Evolutionary conservation across 2,329 filamentous ascomycete genomes (phyloP), one percentile per base, ranked within the genome.

Genomic region (Fusarium sp.): DNA sequence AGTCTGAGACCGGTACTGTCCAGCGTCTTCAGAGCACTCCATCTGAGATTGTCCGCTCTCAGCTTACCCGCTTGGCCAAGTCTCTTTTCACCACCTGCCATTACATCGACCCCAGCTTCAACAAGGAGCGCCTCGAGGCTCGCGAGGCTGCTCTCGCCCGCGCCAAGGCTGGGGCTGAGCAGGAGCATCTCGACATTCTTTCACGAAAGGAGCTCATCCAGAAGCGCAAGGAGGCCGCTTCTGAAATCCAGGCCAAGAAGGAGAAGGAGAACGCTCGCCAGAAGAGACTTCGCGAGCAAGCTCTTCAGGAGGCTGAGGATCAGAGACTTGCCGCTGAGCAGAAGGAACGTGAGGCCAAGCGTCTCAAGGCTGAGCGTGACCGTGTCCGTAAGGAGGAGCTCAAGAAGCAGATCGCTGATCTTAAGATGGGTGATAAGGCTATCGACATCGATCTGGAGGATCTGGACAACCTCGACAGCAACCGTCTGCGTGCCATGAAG

Each of bases 21-120:
- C 95, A 99, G 81, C 91, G 93, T 71, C 88, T 99, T 43, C 95
- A 99, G 82, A 97, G 92, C 83, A 99, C 95, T 2, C 95, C 95
- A 36, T 94, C 95, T 7, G 95, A 99, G 79, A 99, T 99, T 77
- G 93, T 97, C 59, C 92, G 95, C 69, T 93, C 94, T 48, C 94
- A 98, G 79, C 88, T 99, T 56, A 92, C 92, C 57, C 92, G 95
- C 52, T 85, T 99, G 53, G 91, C 93, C 52, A 96, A 93, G 81
- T 90, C 92, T 32, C 87, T 99, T 7, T 96, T 92, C 79, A 88
- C 96, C 52, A 96, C 95, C 25, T 97, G 92, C 81, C 93, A 95
- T 83, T 97, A 97, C 78, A 92, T 98, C 56, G 95, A 99, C 72
- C 90, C 94, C 5, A 86, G 87, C 31, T 94, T 96, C 81, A 95